Base-by-base conservation (phyloP, 2,329 filamentous ascomycete genomes). In the Ceratocystis smalleyi region DNA sequence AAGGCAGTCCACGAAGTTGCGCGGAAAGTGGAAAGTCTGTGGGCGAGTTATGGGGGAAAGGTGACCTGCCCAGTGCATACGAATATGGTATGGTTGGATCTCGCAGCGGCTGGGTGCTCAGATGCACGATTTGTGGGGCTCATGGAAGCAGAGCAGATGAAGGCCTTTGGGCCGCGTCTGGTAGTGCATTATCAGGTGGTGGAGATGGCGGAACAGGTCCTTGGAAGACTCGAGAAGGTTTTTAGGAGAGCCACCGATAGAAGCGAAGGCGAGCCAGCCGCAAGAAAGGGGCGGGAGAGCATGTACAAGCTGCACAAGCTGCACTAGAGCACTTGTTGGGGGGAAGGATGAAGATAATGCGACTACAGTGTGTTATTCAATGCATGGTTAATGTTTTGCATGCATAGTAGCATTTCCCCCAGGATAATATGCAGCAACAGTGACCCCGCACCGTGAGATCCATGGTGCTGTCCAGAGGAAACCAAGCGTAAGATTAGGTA, bases 71-170 rank as follows among this genome's bases (percentile, higher is more conserved):
- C 87, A 0, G 85, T 88, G 1, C 85, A 95, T 71, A 95, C 90
- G n/a, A 95, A 95, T 75, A 95, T 95, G 88, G 83, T 89, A 43
- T 95, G 89, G 89, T 71, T 95, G 65, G 86, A 95, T 72, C 76
- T 94, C 17, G 80, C 83, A 35, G 79, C 79, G 0, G 80, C 82
- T 10, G 81, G 82, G 1, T 76, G 78, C 67, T 71, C 72, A 15
- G 67, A 62, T 5, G 71, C 71, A 64, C 72, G 70, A 47, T 75
- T 81, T 62, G 70, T 71, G 15, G 71, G 74, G 68, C 71, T 78
- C 40, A 76, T 75, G 5, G 70, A 70, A 59, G 75, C 75, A 43
- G 74, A 71, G 10, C 79, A 79, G 0, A 69, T 82, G 65, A 75
- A 73, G 66, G 69, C 79, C 3, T 67, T 72, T 64, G 72, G 73